Conservation (phyloP, 768 basidiomycete species). For the Amanita rubescens region DNA sequence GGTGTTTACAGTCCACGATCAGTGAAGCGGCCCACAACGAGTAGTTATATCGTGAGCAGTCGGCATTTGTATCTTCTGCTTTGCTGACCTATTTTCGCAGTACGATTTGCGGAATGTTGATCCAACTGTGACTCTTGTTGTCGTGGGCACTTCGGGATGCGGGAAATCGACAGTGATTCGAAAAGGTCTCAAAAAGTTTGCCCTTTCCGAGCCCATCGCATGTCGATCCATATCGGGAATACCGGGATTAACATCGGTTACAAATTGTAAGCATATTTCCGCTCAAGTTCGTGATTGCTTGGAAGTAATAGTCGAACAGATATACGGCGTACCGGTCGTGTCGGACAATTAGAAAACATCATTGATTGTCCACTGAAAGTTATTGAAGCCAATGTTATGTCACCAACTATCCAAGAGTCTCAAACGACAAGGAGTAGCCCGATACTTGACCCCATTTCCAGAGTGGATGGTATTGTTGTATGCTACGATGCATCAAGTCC, state of each 20-base stretch:
- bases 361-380: slow-evolving; percentile 39
- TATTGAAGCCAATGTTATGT: slow-evolving; percentile 47
- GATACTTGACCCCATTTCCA: slow-evolving; percentile 50
- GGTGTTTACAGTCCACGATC: slow-evolving; percentile 34
- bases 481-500: slow-evolving; percentile 74
- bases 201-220: slow-evolving; percentile 37
- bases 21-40: slow-evolving; percentile 27
- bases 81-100: slow-evolving; percentile 8
- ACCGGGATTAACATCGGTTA: not conserved
- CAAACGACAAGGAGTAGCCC: slow-evolving; percentile 12
- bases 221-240: slow-evolving; percentile 6
- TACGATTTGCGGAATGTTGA: slow-evolving; percentile 11
- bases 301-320: slow-evolving; percentile 14
- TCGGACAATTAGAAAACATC: slow-evolving; percentile 27
- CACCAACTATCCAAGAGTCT: slow-evolving; percentile 21
- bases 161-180: slow-evolving; percentile 83
- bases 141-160: slow-evolving; percentile 71
- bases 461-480: slow-evolving; percentile 71
- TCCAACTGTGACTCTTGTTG: slow-evolving; percentile 53
- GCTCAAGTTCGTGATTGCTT: not conserved
- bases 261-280: not conserved
- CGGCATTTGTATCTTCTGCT: slow-evolving; percentile 1
- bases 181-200: slow-evolving; percentile 63
- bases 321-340: slow-evolving; percentile 28
- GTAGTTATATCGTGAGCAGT: slow-evolving; percentile 27